Evolutionary conservation across 2,329 filamentous ascomycete species (phyloP).

Genomic region (Raffaelea albimanens): DNA sequence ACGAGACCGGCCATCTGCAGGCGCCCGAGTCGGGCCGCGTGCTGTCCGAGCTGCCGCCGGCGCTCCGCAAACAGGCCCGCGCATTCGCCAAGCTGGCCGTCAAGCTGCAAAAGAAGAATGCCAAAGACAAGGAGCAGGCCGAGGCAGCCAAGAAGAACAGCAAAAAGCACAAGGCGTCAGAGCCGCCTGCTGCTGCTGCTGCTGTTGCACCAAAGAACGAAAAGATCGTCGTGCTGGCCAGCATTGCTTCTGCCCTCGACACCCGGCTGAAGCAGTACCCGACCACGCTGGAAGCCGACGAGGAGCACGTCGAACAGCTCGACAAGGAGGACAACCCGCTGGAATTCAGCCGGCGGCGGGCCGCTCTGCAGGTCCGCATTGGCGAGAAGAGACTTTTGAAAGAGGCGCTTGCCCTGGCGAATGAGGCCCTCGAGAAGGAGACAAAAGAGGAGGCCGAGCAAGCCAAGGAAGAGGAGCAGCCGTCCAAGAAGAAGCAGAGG

Average conservation of each 20-base stretch:
- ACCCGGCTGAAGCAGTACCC: conserved; percentile 18
- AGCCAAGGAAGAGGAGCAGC: not conserved
- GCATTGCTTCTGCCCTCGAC: conserved; percentile 23
- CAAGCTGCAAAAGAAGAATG: conserved; percentile 12
- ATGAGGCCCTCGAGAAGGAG: conserved; percentile 4
- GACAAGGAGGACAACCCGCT: not conserved
- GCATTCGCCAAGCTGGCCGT: conserved; percentile 38
- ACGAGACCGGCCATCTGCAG: conserved; percentile 35
- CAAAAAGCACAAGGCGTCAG: not conserved
- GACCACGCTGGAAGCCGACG: conserved; percentile 21
- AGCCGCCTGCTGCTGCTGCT: not conserved
- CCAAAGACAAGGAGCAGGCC: conserved; percentile 2
- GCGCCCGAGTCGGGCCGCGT: conserved; percentile 11
- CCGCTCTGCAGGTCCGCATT: conserved; percentile 24
- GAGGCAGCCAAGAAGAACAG: not conserved
- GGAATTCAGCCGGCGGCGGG: conserved; percentile 9
- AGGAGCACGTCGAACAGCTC: conserved; percentile 10
- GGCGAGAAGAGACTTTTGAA: conserved; percentile 24
- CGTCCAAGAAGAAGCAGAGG: conserved; percentile 8
- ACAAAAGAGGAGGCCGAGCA: not conserved
- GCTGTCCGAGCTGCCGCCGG: conserved; percentile 35
- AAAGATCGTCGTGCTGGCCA: conserved; percentile 27
- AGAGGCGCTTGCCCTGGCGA: conserved; percentile 16
- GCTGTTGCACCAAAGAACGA: conserved; percentile 1
- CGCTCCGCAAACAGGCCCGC: conserved; percentile 43